phyloP scores from a whole-genome alignment of 768 basidiomycete genomes.

The Hericium rajendrae region DNA sequence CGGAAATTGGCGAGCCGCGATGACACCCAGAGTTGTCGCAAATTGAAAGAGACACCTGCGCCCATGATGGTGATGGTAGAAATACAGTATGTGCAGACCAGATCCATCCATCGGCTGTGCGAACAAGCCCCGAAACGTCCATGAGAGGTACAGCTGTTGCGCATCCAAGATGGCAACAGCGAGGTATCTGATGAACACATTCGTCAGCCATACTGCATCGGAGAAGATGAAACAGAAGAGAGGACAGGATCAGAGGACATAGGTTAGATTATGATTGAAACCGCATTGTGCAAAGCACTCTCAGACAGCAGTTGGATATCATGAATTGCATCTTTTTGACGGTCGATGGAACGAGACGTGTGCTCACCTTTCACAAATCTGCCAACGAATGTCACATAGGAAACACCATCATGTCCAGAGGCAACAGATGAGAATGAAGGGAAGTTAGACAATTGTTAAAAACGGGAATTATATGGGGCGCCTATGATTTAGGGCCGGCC shows the following conservation, averaged over 20 bases:
- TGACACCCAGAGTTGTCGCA: too few species aligned
- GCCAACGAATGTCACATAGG: background rate
- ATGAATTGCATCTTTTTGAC: constrained; percentile 1
- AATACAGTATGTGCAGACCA: too few species aligned
- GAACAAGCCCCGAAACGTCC: too few species aligned
- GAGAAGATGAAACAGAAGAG: background rate
- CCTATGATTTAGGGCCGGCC: background rate
- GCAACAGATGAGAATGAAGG: background rate
- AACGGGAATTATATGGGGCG: background rate
- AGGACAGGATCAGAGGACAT: background rate
- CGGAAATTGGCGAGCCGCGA: too few species aligned
- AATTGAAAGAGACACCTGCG: too few species aligned
- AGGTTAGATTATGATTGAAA: background rate
- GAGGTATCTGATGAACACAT: background rate
- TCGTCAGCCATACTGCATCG: background rate
- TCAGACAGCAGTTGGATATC: constrained; percentile 3
- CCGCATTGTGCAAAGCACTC: constrained; percentile 1
- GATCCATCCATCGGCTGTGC: too few species aligned
- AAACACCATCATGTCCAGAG: background rate
- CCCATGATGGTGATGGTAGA: too few species aligned
- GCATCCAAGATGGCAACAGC: too few species aligned
- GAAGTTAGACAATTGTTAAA: background rate
- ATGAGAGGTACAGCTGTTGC: too few species aligned
- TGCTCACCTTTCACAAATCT: background rate
- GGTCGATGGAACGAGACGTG: background rate